Evolutionary conservation across 257 asterid genomes (phyloP).

Genomic region (Phtheirospermum japonicum): DNA sequence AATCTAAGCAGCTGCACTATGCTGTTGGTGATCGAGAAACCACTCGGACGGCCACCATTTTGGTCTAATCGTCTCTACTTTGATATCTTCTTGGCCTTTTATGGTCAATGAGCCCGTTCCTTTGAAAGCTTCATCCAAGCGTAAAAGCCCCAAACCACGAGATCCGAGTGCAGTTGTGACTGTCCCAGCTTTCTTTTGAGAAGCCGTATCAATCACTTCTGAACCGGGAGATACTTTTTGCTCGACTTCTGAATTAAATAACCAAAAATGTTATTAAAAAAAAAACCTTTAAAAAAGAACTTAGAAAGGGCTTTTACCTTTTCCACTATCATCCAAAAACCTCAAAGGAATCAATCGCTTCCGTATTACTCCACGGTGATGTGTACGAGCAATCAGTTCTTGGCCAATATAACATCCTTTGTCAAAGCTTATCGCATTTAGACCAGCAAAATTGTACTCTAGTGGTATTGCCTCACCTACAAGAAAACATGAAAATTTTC

Average conservation of each 20-base stretch:
- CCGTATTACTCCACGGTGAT: slow-evolving; percentile 82
- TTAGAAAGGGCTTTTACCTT: slow-evolving; percentile 41
- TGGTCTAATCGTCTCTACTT: slow-evolving; percentile 55
- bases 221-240: slow-evolving; percentile 63
- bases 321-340: slow-evolving; percentile 49
- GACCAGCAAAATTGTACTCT: slow-evolving; percentile 80
- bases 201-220: slow-evolving; percentile 46
- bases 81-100: slow-evolving; percentile 55
- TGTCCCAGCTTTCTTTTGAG: slow-evolving; percentile 60
- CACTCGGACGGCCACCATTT: slow-evolving; percentile 96
- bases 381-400: slow-evolving; percentile 89
- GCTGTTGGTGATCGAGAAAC: slow-evolving; percentile 40
- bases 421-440: slow-evolving; percentile 85
- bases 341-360: slow-evolving; percentile 75
- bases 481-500: slow-evolving; percentile 6
- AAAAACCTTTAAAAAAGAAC: neutral
- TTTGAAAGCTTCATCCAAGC: slow-evolving; percentile 63
- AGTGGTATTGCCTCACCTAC: slow-evolving; percentile 88
- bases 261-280: neutral
- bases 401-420: slow-evolving; percentile 95
- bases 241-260: slow-evolving; percentile 42
- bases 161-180: slow-evolving; percentile 75
- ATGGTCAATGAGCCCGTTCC: slow-evolving; percentile 40
- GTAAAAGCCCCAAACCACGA: slow-evolving; percentile 66
- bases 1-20: slow-evolving; percentile 41